A percentile compares a stretch with the other conserved stretches of the same genome.
Evolutionary conservation across 2,329 filamentous ascomycete genomes (phyloP).

Genomic region (Eutypa lata): DNA sequence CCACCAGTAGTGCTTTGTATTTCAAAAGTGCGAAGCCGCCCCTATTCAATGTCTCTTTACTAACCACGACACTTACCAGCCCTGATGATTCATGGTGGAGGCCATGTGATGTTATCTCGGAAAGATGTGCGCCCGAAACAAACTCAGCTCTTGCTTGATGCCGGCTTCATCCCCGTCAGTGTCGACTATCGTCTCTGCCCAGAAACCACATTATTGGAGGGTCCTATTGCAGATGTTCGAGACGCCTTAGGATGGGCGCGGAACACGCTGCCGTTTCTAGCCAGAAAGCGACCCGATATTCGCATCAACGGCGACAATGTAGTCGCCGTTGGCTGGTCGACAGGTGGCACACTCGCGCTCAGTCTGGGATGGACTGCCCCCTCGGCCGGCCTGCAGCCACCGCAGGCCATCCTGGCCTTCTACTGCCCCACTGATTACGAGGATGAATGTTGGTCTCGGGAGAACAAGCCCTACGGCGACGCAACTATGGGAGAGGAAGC

Average conservation of each 20-base stretch:
- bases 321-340: slow-evolving; percentile 46
- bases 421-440: slow-evolving; percentile 34
- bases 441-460: slow-evolving; percentile 6
- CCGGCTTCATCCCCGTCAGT: slow-evolving; percentile 44
- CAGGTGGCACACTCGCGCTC: slow-evolving; percentile 45
- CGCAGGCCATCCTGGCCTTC: slow-evolving; percentile 41
- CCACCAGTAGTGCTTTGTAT: too few species aligned
- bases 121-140: slow-evolving; percentile 36
- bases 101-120: slow-evolving; percentile 36
- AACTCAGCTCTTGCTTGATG: slow-evolving; percentile 31
- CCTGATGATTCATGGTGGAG: slow-evolving; percentile 45
- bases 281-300: slow-evolving; percentile 8
- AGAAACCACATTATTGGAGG: slow-evolving; percentile 40
- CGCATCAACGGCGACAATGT: slow-evolving; percentile 27
- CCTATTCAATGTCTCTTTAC: too few species aligned
- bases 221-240: slow-evolving; percentile 42
- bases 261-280: slow-evolving; percentile 25
- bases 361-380: slow-evolving; percentile 35
- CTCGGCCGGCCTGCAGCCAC: slow-evolving; percentile 28
- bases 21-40: too few species aligned
- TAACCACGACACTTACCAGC: slow-evolving; percentile 27
- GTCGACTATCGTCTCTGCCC: slow-evolving; percentile 51
- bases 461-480: not conserved
- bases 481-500: not conserved
- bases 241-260: slow-evolving; percentile 41